Percentiles rank a stretch among this genome's conserved stretches.
Conservation (phyloP, 1,284 basidiomycete genomes). For the Quambalaria eucalypti region DNA sequence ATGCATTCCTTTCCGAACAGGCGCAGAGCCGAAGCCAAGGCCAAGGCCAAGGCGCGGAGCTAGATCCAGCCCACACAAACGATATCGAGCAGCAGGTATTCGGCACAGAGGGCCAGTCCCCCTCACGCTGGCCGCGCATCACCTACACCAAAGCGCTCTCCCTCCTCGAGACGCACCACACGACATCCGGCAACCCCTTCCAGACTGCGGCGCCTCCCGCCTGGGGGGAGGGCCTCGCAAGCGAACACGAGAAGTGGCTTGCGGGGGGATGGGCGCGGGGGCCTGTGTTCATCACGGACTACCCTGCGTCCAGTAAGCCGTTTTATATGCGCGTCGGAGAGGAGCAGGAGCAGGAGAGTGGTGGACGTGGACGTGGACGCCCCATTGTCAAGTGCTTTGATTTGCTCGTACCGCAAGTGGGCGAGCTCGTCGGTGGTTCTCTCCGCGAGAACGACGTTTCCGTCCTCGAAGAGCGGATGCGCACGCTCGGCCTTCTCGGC, state of each 20-base stretch:
- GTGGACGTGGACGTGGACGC: not conserved
- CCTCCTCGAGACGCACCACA: constrained; percentile 52
- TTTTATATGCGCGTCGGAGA: constrained; percentile 70
- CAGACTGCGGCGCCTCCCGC: constrained; percentile 48
- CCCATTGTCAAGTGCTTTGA: constrained; percentile 63
- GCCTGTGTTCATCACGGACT: constrained; percentile 85
- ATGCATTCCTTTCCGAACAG: not conserved
- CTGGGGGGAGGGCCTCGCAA: constrained; percentile 67
- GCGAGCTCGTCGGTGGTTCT: constrained; percentile 86
- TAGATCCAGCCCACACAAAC: not conserved
- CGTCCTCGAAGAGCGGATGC: constrained; percentile 12
- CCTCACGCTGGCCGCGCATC: constrained; percentile 61
- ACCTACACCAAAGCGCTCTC: constrained; percentile 69
- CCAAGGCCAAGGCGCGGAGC: not conserved
- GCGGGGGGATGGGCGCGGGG: constrained; percentile 59
- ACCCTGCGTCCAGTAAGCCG: constrained; percentile 72
- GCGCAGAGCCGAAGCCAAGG: not conserved
- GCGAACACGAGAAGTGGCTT: constrained; percentile 87
- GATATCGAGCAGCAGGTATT: too few species aligned
- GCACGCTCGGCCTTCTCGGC: not conserved
- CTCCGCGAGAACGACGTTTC: constrained; percentile 73
- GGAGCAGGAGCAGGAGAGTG: not conserved
- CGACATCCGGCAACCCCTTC: constrained; percentile 31
- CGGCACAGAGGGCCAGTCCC: not conserved
- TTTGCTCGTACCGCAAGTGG: constrained; percentile 74